Evolutionary conservation across 2,329 filamentous ascomycete species (phyloP).

Genomic region (Reticulascus tulasneorum): DNA sequence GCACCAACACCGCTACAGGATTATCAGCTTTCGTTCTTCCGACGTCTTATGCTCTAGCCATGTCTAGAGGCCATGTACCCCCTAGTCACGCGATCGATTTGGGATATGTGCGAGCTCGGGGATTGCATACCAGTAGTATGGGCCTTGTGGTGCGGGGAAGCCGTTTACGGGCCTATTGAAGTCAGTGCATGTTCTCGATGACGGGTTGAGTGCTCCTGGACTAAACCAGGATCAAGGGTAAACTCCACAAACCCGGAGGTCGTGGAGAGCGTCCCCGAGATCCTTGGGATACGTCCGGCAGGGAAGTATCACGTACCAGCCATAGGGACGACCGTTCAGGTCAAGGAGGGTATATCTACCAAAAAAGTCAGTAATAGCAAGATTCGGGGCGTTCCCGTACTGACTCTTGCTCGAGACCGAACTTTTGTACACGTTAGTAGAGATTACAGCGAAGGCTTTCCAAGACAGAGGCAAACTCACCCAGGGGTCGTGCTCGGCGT

Average conservation of each 20-base stretch:
- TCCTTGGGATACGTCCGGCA: conserved; percentile 32
- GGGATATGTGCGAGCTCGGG: conserved; percentile 20
- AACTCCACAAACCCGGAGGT: background rate
- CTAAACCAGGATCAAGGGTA: too few relatives aligned
- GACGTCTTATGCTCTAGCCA: too few relatives aligned
- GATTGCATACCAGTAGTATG: conserved; percentile 84
- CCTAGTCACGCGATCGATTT: background rate
- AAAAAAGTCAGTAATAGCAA: too few relatives aligned
- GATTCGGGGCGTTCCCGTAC: conserved; percentile 60
- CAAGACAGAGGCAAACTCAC: too few relatives aligned
- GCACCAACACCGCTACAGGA: conserved; percentile 95
- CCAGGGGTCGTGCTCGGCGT: conserved; percentile 83
- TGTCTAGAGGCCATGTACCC: too few relatives aligned
- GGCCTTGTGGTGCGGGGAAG: conserved; percentile 88
- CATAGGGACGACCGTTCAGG: conserved; percentile 80
- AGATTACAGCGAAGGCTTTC: too few relatives aligned
- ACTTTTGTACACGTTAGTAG: too few relatives aligned
- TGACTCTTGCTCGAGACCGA: conserved; percentile 97
- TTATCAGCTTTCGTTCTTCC: too few relatives aligned
- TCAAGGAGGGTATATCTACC: conserved; percentile 73
- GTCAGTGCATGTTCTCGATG: too few relatives aligned
- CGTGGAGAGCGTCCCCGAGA: conserved; percentile 37
- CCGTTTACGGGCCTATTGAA: conserved; percentile 53
- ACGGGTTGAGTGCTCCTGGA: too few relatives aligned
- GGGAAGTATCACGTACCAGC: conserved; percentile 55